These are phyloP conservation scores for Backusella mclennaniae DNA, from an alignment of 192 early-diverging fungal genomes.

Conservation along the genomic window DNA sequence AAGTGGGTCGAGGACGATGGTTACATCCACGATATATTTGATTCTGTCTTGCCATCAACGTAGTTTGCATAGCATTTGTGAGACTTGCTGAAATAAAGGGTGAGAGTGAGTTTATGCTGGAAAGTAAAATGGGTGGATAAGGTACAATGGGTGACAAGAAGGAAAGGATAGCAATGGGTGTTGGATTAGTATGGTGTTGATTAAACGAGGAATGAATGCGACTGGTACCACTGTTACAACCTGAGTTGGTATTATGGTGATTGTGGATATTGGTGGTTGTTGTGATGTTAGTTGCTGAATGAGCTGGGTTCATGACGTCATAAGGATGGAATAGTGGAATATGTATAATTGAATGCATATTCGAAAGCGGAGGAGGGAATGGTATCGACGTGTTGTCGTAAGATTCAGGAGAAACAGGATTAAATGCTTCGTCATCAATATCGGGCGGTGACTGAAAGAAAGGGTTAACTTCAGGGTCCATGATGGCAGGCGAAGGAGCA, in stretches of 20 bases:
- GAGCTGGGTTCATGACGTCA: slow-evolving; percentile 31
- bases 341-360: slow-evolving; percentile 51
- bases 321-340: slow-evolving; percentile 49
- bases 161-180: slow-evolving; percentile 53
- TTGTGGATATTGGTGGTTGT: neutral
- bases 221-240: neutral
- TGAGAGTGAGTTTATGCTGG: slow-evolving; percentile 34
- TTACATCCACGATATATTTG: slow-evolving; percentile 10
- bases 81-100: slow-evolving; percentile 50
- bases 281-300: slow-evolving; percentile 6
- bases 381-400: slow-evolving; percentile 15
- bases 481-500: slow-evolving; percentile 48
- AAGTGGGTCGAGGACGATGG: neutral
- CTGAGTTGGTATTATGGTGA: neutral
- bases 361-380: slow-evolving; percentile 34
- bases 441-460: slow-evolving; percentile 49
- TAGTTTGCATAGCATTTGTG: slow-evolving; percentile 23
- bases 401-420: slow-evolving; percentile 44
- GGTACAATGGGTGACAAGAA: slow-evolving; percentile 53
- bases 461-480: slow-evolving; percentile 55
- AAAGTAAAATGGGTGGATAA: slow-evolving; percentile 43
- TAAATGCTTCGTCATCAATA: slow-evolving; percentile 57
- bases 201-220: neutral
- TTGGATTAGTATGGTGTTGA: neutral
- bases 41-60: slow-evolving; percentile 10